Evolutionary conservation across 2,329 filamentous ascomycete species (phyloP).

Genomic region (Trichoderma oligosporum): DNA sequence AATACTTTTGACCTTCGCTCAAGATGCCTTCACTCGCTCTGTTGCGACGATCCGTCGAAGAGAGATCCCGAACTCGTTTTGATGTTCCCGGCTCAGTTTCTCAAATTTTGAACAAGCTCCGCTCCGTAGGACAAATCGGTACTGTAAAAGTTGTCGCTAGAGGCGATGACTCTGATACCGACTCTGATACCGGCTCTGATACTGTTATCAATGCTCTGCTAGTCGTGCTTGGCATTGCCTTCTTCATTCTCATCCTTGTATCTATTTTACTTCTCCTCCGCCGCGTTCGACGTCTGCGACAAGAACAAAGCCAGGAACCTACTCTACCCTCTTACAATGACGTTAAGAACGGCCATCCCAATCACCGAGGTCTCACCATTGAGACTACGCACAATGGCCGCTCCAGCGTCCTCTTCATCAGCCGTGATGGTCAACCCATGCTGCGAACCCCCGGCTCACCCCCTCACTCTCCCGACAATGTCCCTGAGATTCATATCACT

Average conservation of each 20-base stretch:
- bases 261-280: constrained; percentile 69
- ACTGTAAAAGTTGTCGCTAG: constrained; percentile 8
- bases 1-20: constrained; percentile 4
- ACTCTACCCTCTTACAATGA: constrained; percentile 69
- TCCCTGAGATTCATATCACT: constrained; percentile 96
- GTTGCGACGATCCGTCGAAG: constrained; percentile 15
- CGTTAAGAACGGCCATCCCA: constrained; percentile 46
- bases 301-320: constrained; percentile 40
- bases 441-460: constrained; percentile 71
- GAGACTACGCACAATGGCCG: constrained; percentile 53
- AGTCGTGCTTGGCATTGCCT: constrained; percentile 70
- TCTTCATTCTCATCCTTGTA: constrained; percentile 65
- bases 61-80: constrained; percentile 5
- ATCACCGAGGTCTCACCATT: constrained; percentile 54
- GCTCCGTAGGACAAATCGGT: constrained; percentile 9
- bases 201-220: constrained; percentile 75
- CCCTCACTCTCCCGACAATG: constrained; percentile 72
- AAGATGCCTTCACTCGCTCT: constrained; percentile 19
- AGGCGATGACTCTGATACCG: constrained; percentile 30
- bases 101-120: constrained; percentile 9
- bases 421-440: constrained; percentile 72
- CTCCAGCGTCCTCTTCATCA: constrained; percentile 72
- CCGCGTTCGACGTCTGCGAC: constrained; percentile 53
- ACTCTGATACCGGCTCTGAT: constrained; percentile 46
- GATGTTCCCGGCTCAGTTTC: constrained; percentile 8